Base-by-base conservation (phyloP, 352 stramenopile genomes). In the Phytopythium vexans region DNA sequence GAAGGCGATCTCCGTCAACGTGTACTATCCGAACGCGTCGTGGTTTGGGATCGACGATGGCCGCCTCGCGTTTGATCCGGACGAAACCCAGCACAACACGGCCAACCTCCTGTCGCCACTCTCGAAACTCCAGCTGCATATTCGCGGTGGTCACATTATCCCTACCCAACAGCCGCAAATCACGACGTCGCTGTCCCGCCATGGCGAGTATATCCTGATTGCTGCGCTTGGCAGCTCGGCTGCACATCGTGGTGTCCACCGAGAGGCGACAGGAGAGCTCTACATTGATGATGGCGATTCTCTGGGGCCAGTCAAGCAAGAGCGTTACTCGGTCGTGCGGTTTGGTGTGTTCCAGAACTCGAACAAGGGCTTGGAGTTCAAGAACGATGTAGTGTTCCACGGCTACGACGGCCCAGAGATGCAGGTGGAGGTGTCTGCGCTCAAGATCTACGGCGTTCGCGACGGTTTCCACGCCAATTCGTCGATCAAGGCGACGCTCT, bases 221-320 rank as follows among this genome's bases (percentile, higher is more conserved):
- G 77, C 77, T 11, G 82, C 82, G 9, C 51, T 94, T 0, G 55
- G 76, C 41, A 56, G 41, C 2, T 49, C 47, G 16, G 16, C 15
- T 9, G 39, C 32, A 4, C 8, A 9, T 4, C 14, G 42, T 1
- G 8, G 66, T 14, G 43, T 67, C 1, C 48, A 61, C 1, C 42
- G 54, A 1, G 42, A 51, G 8, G 78, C 84, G 1, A 39, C 49
- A n/a, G 84, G 84, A 7, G 74, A 90, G 38, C 42, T 94, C 3
- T 94, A 87, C 39, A 50, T 94, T 16, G 84, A 94, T 14, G 77
- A 89, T 46, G 84, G 84, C 5, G 77, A 90, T 41, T 89, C 82
- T 6, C 40, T 94, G 7, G 58, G 70, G 27, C 79, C 84, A 32
- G 64, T 94, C 3, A 49, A 72, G 54, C 76, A 88, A 8, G 50